Evolutionary conservation across 1,284 basidiomycete genomes (phyloP), one percentile per base, ranked within the genome.

Genomic region (Trametes hirsuta): DNA sequence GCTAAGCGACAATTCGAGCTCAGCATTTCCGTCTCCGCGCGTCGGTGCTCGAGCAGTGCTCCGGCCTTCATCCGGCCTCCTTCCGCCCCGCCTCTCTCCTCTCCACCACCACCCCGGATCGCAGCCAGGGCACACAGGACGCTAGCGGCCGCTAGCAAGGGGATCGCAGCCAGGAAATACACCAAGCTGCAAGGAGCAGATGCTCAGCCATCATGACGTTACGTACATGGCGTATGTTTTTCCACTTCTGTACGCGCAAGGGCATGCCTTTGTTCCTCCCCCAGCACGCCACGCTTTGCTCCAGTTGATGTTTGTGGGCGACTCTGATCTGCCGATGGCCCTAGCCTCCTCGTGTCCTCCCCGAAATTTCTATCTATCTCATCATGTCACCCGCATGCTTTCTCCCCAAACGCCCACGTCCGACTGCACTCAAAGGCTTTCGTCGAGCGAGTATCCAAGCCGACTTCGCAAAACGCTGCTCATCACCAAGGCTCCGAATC

Each of bases 241-340:
- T 24, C 39, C 36, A 39, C 30, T 39, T 35, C 40, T 21, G 40
- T 41, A 49, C 40, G 40, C 15, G 41, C 42, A 36, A 24, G 41
- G 51, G 9, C 42, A 45, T 53, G 34, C 55, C 39, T 50, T 56
- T 56, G 47, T 56, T 49, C 55, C 47, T 36, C 25, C 36, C 34
- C 21, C 41, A 56, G 48, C 42, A 50, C 24, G 22, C n/a, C 40
- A 44, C 21, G 36, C 56, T 58, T 58, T 58, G 56, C 56, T 40
- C 25, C 49, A 58, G 56, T 58, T 58, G 56, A 52, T 58, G 34
- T 25, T 52, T 58, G 56, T 58, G 56, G 56, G 56, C 56, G 50
- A 52, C 49, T 52, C 49, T 40, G 35, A 51, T 51, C 48, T 51
- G 35, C 55, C 48, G 55, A 15, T 35, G 25, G 11, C 47, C 37